A percentile compares a stretch with the other conserved stretches of the same genome.
Conservation (phyloP, 768 basidiomycete species). For the Sarcodon sp. region DNA sequence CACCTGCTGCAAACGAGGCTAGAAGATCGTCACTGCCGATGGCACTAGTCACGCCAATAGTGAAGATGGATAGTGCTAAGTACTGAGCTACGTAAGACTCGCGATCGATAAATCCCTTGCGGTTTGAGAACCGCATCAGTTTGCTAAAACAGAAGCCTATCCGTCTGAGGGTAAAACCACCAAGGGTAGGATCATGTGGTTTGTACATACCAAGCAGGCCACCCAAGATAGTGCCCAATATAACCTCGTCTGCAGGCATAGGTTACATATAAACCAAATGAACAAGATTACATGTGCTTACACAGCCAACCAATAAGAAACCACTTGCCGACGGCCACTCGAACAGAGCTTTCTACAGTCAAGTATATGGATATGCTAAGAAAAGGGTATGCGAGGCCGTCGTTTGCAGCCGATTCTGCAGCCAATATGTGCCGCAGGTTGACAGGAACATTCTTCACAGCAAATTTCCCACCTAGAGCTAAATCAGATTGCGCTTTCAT, state of each 20-base stretch:
- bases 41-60: constrained; percentile 66
- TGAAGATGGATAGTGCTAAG: constrained; percentile 59
- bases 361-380: constrained; percentile 80
- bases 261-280: not conserved
- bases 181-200: not conserved
- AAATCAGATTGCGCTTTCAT: not conserved
- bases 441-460: constrained; percentile 52
- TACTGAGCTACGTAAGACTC: constrained; percentile 87
- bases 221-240: constrained; percentile 63
- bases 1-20: constrained; percentile 78
- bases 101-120: constrained; percentile 53
- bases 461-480: constrained; percentile 54
- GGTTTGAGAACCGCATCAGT: constrained; percentile 60
- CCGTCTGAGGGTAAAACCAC: not conserved
- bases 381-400: constrained; percentile 93
- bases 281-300: constrained; percentile 19
- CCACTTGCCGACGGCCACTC: constrained; percentile 72
- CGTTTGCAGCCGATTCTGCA: constrained; percentile 91
- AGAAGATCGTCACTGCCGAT: constrained; percentile 83
- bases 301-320: constrained; percentile 77
- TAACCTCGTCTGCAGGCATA: constrained; percentile 51
- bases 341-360: constrained; percentile 49
- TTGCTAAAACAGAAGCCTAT: constrained; percentile 55
- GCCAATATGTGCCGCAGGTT: constrained; percentile 73
- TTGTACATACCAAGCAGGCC: constrained; percentile 28